Evolutionary conservation across 805 yeast genomes (phyloP).

Genomic region (Dipodascopsis uninucleata): DNA sequence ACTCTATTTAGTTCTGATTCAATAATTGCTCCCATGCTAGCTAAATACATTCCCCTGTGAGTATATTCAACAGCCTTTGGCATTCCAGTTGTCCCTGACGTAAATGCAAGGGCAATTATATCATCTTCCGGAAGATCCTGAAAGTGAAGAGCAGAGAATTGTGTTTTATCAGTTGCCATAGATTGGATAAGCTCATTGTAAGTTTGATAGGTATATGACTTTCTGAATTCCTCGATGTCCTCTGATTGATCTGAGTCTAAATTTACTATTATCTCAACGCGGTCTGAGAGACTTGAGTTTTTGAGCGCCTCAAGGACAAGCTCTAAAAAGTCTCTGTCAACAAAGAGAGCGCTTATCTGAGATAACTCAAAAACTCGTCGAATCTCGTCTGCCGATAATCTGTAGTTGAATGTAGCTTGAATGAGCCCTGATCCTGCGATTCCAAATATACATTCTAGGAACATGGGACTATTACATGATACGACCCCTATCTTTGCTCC

Average conservation of each 20-base stretch:
- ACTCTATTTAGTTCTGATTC: conserved; percentile 36
- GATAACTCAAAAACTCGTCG: conserved; percentile 34
- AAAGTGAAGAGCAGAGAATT: conserved; percentile 17
- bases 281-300: neutral
- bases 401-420: conserved; percentile 37
- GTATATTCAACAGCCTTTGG: conserved; percentile 42
- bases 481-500: conserved; percentile 34
- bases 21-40: conserved; percentile 34
- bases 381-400: conserved; percentile 35
- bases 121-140: conserved; percentile 25
- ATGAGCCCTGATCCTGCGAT: conserved; percentile 37
- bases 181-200: conserved; percentile 14
- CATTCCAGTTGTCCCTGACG: conserved; percentile 39
- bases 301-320: conserved; percentile 28
- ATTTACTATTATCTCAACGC: conserved; percentile 23
- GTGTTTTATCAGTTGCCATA: conserved; percentile 6
- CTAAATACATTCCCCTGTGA: conserved; percentile 37
- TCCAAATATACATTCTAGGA: conserved; percentile 37
- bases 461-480: conserved; percentile 39
- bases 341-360: conserved; percentile 5
- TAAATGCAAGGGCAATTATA: conserved; percentile 31
- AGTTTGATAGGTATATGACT: conserved; percentile 1
- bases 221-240: conserved; percentile 8
- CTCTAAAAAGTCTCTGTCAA: conserved; percentile 5
- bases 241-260: conserved; percentile 21